Base-by-base conservation (phyloP, 306 rosid genomes). In the Casuarina glauca region DNA sequence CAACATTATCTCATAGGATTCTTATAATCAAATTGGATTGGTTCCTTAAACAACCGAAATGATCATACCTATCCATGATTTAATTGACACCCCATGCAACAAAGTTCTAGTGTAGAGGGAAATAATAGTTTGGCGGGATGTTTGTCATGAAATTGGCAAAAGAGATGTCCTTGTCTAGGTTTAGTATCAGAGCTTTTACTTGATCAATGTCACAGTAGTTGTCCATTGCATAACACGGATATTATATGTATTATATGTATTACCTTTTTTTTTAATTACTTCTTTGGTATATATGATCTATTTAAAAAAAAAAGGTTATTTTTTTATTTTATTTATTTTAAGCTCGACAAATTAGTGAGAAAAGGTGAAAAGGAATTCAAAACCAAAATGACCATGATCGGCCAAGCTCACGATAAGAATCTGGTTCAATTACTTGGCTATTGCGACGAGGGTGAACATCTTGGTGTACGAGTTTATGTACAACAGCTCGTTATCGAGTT, bases 1-100 rank as follows among this genome's bases (percentile, higher is more conserved):
- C 69, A 82, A 79, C 84, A 76, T 77, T 67, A 78, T 83, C 78
- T 75, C 87, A 75, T 84, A 26, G 90, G 91, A 89, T 89, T 81
- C 92, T 82, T 82, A 9, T 80, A 26, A 68, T 32, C 72, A 72
- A 83, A 49, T 67, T 74, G 66, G 80, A 80, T 82, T 86, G 81
- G 84, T 54, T 75, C 74, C 20, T 82, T 72, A 74, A 58, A 10
- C 72, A 74, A 69, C 72, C 64, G 53, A 75, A 77, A 66, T 58
- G 77, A 57, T 69, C 61, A 64, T 78, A 70, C 46, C 70, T 12
- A 9, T 1, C 45, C 48, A 55, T 52, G 48, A 13, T 36, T 67
- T 67, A 64, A 41, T 39, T 64, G 41, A 64, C 36, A 16, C 6
- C 48, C 38, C 16, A 51, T 8, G 50, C 44, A 36, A 62, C 44